phyloP scores from a whole-genome alignment of 2,329 filamentous ascomycete species.

The Lasiodiplodia gonubiensis region DNA sequence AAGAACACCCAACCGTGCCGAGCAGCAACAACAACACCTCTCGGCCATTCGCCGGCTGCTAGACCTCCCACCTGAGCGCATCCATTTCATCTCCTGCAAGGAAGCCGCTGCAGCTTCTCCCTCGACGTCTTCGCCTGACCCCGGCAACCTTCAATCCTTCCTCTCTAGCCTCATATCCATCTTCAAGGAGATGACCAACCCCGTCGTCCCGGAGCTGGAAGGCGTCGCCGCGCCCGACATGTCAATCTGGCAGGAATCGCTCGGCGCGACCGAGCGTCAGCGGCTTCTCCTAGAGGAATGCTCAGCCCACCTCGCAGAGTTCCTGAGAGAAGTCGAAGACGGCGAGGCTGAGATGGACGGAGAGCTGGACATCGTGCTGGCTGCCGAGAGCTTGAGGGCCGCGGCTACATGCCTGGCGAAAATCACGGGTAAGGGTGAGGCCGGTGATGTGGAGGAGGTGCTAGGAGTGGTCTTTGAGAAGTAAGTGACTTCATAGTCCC shows the following conservation, averaged over 20 bases:
- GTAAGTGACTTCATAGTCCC: slow-evolving; percentile 58
- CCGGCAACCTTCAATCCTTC: slow-evolving; percentile 72
- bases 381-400: slow-evolving; percentile 83
- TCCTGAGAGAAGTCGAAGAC: slow-evolving; percentile 64
- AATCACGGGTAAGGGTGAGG: slow-evolving; percentile 85
- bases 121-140: slow-evolving; percentile 46
- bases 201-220: slow-evolving; percentile 44
- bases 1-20: slow-evolving; percentile 38
- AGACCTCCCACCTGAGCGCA: slow-evolving; percentile 45
- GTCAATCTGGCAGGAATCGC: slow-evolving; percentile 76
- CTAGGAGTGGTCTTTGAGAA: slow-evolving; percentile 97
- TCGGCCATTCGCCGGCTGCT: slow-evolving; percentile 34
- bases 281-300: slow-evolving; percentile 79
- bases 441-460: slow-evolving; percentile 92
- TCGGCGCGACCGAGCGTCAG: slow-evolving; percentile 91
- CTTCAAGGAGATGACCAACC: slow-evolving; percentile 73
- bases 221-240: slow-evolving; percentile 56
- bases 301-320: slow-evolving; percentile 72
- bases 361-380: slow-evolving; percentile 83
- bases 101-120: slow-evolving; percentile 51
- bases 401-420: slow-evolving; percentile 81
- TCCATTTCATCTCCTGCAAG: slow-evolving; percentile 75
- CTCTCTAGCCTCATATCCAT: slow-evolving; percentile 68
- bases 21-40: slow-evolving; percentile 31
- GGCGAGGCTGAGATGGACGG: slow-evolving; percentile 32